Base-by-base conservation (phyloP, 257 asterid genomes). In the Apocynum venetum region DNA sequence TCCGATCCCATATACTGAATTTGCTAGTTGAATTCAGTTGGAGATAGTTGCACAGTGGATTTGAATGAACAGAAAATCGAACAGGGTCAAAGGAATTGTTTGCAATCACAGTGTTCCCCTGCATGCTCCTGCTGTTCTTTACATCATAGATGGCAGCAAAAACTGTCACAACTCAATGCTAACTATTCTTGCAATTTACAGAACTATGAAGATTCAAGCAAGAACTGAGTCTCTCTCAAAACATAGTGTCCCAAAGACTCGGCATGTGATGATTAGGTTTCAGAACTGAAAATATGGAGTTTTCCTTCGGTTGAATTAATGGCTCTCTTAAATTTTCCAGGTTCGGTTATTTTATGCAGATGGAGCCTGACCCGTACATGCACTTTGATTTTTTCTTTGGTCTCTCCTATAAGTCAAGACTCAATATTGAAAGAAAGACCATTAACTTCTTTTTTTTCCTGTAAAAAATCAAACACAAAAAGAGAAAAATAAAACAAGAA, bases 91-190 rank as follows among this genome's bases (percentile, higher is more conserved):
- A 66, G 71, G 40, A 66, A 41, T 43, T 67, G 52, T 67, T 8
- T 40, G 72, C 19, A 67, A 67, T 67, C 51, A 67, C 72, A 41
- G 53, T 43, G 15, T 68, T 68, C 73, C 73, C 73, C 53, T 68
- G 73, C 73, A 68, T 68, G 73, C 73, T 68, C 53, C 38, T 17
- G 38, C 73, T 19, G 38, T 43, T 43, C n/a, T 20, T 68, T 43
- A 68, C 73, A 68, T 68, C 73, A 68, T 41, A 66, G n/a, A 40
- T 2, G 51, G 19, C 53, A 68, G 38, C 52, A 67, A 19, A 67
- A 67, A 41, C 48, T 65, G 13, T 13, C 13, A 38, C 47, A 17
- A 65, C 31, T 41, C 13, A 66, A 66, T 14, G 51, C 35, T 14
- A 14, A 66, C 49, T 17, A 35, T 41, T 41, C 49, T 65, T 65